Conservation (phyloP, 805 yeast genomes). For the Hanseniaspora mollemarum region DNA sequence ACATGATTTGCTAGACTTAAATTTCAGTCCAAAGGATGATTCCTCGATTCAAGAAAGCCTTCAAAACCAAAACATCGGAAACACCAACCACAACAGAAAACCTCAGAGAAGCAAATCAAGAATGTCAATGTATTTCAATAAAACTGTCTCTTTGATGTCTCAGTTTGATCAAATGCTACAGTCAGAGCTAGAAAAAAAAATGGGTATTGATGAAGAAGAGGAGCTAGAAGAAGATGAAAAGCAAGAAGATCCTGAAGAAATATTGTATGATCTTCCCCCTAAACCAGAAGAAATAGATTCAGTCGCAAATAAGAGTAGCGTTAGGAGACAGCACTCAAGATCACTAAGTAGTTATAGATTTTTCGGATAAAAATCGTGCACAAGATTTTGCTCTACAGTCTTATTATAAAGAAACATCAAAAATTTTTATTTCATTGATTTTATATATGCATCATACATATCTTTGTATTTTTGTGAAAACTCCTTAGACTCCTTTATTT, state of each 20-base stretch:
- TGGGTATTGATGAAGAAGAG: conserved; percentile 28
- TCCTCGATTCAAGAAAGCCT: background rate
- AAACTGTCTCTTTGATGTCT: conserved; percentile 35
- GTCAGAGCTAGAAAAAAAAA: conserved; percentile 49
- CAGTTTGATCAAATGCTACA: conserved; percentile 58
- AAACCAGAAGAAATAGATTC: conserved; percentile 12
- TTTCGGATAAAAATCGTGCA: conserved; percentile 3
- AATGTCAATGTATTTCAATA: conserved; percentile 17
- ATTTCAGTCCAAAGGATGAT: conserved; percentile 3
- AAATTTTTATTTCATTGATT: background rate
- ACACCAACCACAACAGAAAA: conserved; percentile 4
- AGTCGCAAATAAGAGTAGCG: background rate
- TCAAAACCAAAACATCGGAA: background rate
- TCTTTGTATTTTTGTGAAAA: conserved; percentile 9
- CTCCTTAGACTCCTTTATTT: conserved; percentile 9
- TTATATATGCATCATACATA: conserved; percentile 14
- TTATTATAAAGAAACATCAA: background rate
- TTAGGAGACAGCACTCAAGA: conserved; percentile 7
- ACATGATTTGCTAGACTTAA: background rate
- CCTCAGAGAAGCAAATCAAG: conserved; percentile 12
- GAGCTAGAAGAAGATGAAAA: conserved; percentile 15
- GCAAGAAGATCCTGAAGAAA: conserved; percentile 2
- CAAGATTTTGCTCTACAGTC: background rate
- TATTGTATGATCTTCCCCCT: conserved; percentile 8
- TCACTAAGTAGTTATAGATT: conserved; percentile 14